Evolutionary conservation across 2,329 filamentous ascomycete species (phyloP).

Genomic region (Trichoderma oligosporum): DNA sequence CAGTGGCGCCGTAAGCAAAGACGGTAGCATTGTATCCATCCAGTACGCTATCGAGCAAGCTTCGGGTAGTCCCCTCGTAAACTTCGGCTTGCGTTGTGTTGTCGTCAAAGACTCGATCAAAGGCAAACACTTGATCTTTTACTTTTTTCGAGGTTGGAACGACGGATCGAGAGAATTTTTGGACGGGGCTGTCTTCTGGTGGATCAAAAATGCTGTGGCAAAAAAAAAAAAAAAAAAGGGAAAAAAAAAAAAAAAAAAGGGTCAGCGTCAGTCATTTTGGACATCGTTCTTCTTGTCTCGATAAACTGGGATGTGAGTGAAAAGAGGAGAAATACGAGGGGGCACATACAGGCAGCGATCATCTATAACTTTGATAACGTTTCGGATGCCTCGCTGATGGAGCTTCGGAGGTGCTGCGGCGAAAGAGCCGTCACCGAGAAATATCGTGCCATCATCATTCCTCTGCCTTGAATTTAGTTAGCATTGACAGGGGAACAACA

Average conservation of each 20-base stretch:
- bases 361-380: constrained; percentile 94
- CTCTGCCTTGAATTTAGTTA: constrained; percentile 45
- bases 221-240: too few relatives aligned
- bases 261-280: too few relatives aligned
- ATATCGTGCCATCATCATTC: constrained; percentile 80
- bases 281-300: too few relatives aligned
- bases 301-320: too few relatives aligned
- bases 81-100: constrained; percentile 89
- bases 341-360: constrained; percentile 83
- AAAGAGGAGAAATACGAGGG: background rate
- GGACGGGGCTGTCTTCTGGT: constrained; percentile 88
- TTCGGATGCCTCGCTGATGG: constrained; percentile 77
- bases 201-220: constrained; percentile 82
- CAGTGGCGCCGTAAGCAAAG: constrained; percentile 96
- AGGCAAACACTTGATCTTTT: constrained; percentile 96
- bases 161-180: constrained; percentile 78
- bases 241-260: too few relatives aligned
- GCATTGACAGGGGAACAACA: background rate
- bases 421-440: constrained; percentile 94
- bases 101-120: constrained; percentile 95
- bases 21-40: constrained; percentile 99
- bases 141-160: constrained; percentile 82
- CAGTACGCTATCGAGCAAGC: constrained; percentile 87
- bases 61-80: constrained; percentile 88
- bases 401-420: constrained; percentile 85